Conservation (phyloP, 2,329 filamentous ascomycete species). For the Thyridium curvatum region DNA sequence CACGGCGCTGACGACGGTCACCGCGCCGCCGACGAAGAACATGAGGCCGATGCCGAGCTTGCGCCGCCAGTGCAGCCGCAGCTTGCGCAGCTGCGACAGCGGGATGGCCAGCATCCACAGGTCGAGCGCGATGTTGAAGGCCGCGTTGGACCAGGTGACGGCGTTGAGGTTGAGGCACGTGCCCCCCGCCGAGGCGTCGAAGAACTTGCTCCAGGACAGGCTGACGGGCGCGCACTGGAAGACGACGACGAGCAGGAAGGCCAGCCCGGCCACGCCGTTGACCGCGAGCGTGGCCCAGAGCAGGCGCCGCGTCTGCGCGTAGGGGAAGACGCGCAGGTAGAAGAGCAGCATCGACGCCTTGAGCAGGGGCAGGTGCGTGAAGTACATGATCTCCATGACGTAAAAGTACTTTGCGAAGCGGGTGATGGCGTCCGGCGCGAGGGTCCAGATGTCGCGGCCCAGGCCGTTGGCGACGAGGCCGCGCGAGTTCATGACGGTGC, state of each 20-base stretch:
- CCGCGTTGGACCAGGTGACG: constrained; percentile 44
- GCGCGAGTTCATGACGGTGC: constrained; percentile 21
- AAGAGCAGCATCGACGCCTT: constrained; percentile 49
- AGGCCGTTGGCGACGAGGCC: constrained; percentile 32
- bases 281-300: constrained; percentile 36
- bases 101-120: constrained; percentile 46
- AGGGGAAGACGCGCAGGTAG: constrained; percentile 48
- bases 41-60: constrained; percentile 39
- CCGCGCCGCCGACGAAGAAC: constrained; percentile 37
- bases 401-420: constrained; percentile 37
- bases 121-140: constrained; percentile 46
- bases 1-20: constrained; percentile 25
- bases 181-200: constrained; percentile 35
- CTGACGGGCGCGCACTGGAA: constrained; percentile 46
- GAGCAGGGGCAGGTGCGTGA: constrained; percentile 35
- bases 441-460: constrained; percentile 44
- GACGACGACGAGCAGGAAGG: constrained; percentile 34
- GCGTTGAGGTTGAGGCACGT: constrained; percentile 42
- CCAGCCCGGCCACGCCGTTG: constrained; percentile 28
- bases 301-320: constrained; percentile 25
- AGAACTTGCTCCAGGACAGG: constrained; percentile 47
- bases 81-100: constrained; percentile 30
- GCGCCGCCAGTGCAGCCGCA: constrained; percentile 39
- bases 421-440: constrained; percentile 32
- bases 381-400: constrained; percentile 34